Percentiles rank a stretch among this genome's conserved stretches.
Conservation (phyloP, 2,329 filamentous ascomycete species). For the Triangularia setosa region DNA sequence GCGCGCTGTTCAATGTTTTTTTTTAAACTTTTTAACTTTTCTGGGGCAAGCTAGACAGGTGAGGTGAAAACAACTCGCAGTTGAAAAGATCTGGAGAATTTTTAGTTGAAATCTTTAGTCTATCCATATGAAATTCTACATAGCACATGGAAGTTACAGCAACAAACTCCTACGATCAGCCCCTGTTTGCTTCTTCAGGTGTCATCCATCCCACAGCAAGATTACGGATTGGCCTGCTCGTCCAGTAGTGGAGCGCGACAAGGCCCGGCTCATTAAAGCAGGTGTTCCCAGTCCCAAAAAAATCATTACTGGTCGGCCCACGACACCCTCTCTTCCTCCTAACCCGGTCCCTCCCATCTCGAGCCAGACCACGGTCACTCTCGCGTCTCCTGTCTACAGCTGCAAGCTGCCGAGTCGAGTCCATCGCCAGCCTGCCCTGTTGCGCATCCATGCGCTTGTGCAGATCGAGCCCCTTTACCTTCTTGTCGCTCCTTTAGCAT, state of each 20-base stretch:
- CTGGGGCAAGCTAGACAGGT: background rate
- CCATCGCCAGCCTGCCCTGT: slow-evolving; percentile 9
- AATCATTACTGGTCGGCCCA: slow-evolving; percentile 18
- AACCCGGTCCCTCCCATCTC: slow-evolving; percentile 10
- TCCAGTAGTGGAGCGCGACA: slow-evolving; percentile 19
- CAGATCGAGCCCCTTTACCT: slow-evolving; percentile 11
- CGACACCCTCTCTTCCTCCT: slow-evolving; percentile 15
- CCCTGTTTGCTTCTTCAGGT: slow-evolving; percentile 15
- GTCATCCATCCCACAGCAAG: slow-evolving; percentile 23
- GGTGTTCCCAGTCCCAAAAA: slow-evolving; percentile 21
- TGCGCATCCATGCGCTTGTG: slow-evolving; percentile 23
- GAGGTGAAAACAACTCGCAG: background rate
- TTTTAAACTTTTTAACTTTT: background rate
- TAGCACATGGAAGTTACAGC: no score
- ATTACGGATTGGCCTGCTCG: slow-evolving; percentile 16
- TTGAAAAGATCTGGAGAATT: background rate
- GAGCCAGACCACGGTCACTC: slow-evolving; percentile 19
- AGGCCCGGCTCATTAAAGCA: slow-evolving; percentile 24
- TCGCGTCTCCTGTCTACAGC: slow-evolving; percentile 19
- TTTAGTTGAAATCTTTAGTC: background rate
- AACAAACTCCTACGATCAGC: background rate
- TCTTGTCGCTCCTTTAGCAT: slow-evolving; percentile 27
- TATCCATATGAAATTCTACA: no score
- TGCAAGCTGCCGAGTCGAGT: slow-evolving; percentile 24
- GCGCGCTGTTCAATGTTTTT: background rate